These are phyloP conservation scores for Thielaviopsis musarum DNA, from an alignment of 2,329 filamentous ascomycete species.

Conservation along the genomic window DNA sequence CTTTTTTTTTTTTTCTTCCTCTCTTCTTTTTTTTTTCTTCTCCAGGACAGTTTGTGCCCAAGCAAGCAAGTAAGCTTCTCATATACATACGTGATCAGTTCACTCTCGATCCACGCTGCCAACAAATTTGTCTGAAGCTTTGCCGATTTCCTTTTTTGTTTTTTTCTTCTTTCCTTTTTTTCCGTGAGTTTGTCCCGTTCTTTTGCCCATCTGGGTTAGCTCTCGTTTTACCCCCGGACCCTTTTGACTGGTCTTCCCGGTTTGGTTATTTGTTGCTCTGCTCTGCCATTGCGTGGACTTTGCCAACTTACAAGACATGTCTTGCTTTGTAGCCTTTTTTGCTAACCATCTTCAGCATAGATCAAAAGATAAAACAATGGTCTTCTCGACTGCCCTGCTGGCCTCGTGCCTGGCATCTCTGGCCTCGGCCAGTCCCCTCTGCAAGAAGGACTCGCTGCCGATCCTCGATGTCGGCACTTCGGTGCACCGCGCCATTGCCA, in stretches of 20 bases:
- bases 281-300: too few species aligned
- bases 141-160: too few species aligned
- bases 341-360: neutral
- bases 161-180: too few species aligned
- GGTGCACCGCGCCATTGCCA: conserved; percentile 1
- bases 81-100: neutral
- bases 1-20: neutral
- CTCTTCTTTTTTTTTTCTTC: neutral
- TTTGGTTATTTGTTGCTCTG: neutral
- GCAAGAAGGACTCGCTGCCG: conserved; percentile 20
- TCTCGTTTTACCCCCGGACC: too few species aligned
- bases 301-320: too few species aligned
- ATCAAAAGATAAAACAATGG: neutral
- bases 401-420: neutral
- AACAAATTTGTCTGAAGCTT: too few species aligned
- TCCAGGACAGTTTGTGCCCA: neutral
- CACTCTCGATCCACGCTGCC: neutral
- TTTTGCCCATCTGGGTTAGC: neutral
- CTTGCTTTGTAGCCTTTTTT: neutral
- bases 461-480: conserved; percentile 49
- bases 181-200: neutral
- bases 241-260: too few species aligned
- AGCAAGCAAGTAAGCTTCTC: neutral
- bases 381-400: neutral
- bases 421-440: neutral